Percentiles rank a stretch among this genome's conserved stretches.
phyloP scores from a whole-genome alignment of 2,329 filamentous ascomycete genomes.

The Diaporthe humulicola region DNA sequence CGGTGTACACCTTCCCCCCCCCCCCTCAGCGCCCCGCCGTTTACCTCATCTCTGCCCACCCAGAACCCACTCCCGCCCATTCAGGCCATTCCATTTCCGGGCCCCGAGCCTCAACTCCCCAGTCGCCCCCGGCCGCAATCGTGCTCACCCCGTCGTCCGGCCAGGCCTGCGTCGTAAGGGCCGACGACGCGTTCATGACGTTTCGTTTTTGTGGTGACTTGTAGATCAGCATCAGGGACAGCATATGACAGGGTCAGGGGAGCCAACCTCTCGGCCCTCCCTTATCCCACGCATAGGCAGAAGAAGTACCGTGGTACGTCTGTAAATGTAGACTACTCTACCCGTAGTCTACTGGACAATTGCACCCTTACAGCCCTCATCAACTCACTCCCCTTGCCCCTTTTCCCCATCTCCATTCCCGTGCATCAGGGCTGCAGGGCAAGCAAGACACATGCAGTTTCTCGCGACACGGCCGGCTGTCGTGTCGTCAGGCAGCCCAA shows the following conservation, averaged over 20 bases:
- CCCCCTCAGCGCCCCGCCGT: conserved; percentile 6
- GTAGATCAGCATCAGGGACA: conserved; percentile 15
- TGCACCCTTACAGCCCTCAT: neutral
- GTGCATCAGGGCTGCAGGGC: neutral
- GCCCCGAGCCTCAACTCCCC: conserved; percentile 9
- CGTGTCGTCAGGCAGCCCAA: neutral
- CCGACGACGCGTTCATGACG: conserved; percentile 27
- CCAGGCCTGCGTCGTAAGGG: conserved; percentile 5
- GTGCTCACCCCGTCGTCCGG: neutral
- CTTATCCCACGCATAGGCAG: neutral
- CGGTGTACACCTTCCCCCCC: neutral
- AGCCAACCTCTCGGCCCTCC: neutral
- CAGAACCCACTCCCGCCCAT: conserved; percentile 17
- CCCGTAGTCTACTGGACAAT: too few relatives aligned
- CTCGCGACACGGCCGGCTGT: neutral
- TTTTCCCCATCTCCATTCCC: conserved; percentile 7
- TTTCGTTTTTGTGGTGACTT: conserved; percentile 26
- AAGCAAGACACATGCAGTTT: neutral
- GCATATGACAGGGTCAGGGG: conserved; percentile 9
- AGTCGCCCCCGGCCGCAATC: neutral
- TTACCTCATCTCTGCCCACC: conserved; percentile 32
- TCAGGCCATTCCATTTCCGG: conserved; percentile 16
- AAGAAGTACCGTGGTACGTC: too few relatives aligned
- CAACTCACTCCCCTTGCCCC: neutral
- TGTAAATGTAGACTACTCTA: too few relatives aligned